phyloP scores from a whole-genome alignment of 345 rosid species.

The Populus simonii region DNA sequence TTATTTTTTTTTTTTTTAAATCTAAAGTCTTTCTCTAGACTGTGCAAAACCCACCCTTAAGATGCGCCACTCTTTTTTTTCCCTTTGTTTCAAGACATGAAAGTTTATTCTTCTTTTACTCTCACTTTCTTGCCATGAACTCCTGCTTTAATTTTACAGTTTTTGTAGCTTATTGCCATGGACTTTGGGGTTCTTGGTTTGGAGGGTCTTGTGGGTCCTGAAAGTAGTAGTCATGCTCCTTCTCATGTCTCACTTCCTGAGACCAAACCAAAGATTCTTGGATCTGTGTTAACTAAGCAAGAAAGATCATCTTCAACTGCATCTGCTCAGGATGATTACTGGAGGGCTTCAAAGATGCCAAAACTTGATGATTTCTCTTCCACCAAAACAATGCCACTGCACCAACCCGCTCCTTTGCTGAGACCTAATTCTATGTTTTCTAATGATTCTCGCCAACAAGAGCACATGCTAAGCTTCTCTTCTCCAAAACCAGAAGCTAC shows the following conservation, averaged over 20 bases:
- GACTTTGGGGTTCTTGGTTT: slow-evolving; percentile 50
- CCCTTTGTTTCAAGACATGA: slow-evolving; percentile 9
- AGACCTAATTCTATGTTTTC: slow-evolving; percentile 49
- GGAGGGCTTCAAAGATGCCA: slow-evolving; percentile 35
- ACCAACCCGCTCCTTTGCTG: slow-evolving; percentile 36
- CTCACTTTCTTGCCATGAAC: slow-evolving; percentile 33
- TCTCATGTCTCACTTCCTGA: slow-evolving; percentile 27
- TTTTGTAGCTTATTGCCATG: slow-evolving; percentile 36
- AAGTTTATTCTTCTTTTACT: slow-evolving; percentile 18
- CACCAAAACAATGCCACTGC: slow-evolving; percentile 45
- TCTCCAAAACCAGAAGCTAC: slow-evolving; percentile 38
- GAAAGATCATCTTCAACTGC: slow-evolving; percentile 32
- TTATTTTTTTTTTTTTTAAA: not conserved
- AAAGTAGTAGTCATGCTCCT: slow-evolving; percentile 30
- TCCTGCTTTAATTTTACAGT: slow-evolving; percentile 23
- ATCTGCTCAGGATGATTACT: slow-evolving; percentile 36
- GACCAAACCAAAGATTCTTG: slow-evolving; percentile 22
- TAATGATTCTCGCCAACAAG: slow-evolving; percentile 31
- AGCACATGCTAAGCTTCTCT: slow-evolving; percentile 62
- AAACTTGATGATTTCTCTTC: slow-evolving; percentile 36
- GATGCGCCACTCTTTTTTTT: slow-evolving; percentile 27
- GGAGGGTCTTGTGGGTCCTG: slow-evolving; percentile 42
- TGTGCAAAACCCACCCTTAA: slow-evolving; percentile 15
- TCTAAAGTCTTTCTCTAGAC: not conserved
- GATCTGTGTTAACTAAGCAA: slow-evolving; percentile 42